phyloP scores from a whole-genome alignment of 306 rosid genomes.

The Inga leiocalycina region DNA sequence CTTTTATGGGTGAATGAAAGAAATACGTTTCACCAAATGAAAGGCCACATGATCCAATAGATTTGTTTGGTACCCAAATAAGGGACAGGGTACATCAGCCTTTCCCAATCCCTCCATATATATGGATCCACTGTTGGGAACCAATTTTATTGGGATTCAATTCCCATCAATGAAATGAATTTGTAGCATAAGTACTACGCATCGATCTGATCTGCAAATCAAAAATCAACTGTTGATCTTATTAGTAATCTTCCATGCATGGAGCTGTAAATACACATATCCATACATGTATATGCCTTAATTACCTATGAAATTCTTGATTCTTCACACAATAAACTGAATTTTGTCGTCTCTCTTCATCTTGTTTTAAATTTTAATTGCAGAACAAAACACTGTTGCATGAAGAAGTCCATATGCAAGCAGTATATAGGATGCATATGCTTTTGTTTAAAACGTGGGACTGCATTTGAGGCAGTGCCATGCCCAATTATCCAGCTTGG shows the following conservation, averaged over 20 bases:
- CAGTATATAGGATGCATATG: not conserved
- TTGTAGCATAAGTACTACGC: not conserved
- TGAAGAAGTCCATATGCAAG: no score
- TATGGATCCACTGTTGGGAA: not conserved
- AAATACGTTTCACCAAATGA: not conserved
- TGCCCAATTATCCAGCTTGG: not conserved
- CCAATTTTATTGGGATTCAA: not conserved
- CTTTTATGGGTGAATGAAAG: not conserved
- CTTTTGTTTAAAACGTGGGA: no score
- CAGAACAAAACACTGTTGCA: no score
- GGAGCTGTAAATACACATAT: not conserved
- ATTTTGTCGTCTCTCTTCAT: no score
- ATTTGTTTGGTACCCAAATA: not conserved
- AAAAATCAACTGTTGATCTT: not conserved
- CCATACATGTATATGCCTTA: not conserved
- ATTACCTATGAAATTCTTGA: not conserved
- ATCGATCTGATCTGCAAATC: not conserved
- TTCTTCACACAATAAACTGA: no score
- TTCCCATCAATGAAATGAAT: not conserved
- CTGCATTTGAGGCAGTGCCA: not conserved
- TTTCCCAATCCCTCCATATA: not conserved
- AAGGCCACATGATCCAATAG: not conserved
- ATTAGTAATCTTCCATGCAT: not conserved
- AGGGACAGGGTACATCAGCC: not conserved
- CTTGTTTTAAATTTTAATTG: no score